Evolutionary conservation across 2,329 filamentous ascomycete genomes (phyloP), one percentile per base, ranked within the genome.

Genomic region (Aspergillus oerlinghausenensis): DNA sequence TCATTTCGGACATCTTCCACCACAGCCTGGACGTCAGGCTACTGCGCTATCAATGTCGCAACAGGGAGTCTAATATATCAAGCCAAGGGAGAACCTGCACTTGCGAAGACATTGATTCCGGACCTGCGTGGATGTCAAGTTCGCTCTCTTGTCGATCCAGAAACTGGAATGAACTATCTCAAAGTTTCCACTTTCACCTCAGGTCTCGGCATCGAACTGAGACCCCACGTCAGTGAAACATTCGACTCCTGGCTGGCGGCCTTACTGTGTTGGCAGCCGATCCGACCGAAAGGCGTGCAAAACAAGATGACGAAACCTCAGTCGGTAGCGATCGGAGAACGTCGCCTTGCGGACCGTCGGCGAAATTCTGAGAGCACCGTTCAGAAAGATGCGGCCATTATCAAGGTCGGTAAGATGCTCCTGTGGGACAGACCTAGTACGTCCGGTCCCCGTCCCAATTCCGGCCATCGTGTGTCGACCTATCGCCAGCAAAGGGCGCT

Each of bases 321-420:
- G 59, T 71, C 73, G 5, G 71, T 78, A 38, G 67, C 75, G 25
- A 77, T 78, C 50, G 68, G 70, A 21, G 76, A 78, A 47, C 73
- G 74, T 48, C 75, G 75, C 40, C 63, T 75, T 43, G 67, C 70
- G 2, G 75, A 79, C 28, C 74, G 75, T 35, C 72, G 78, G 56
- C 68, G 77, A 55, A 75, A 77, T 54, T 79, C 78, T 9, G 77
- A 79, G 59, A 75, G 67, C 51, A 80, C 81, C 2, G 67, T 80
- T 28, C 76, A 81, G 28, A 94, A 88, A 68, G 88, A 91, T 60
- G 84, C 85, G 3, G 86, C 88, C 55, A 94, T 97, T 63, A 97
- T 97, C 78, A 99, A 97, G 71, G 90, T 97, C 50, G 94, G 92
- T 55, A 92, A 92, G 69, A 84, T 96, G 69, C 87, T 92, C 68